Percentiles rank a stretch among this genome's conserved stretches.
phyloP scores from a whole-genome alignment of 768 basidiomycete genomes.

The Mycena albidolilacea region DNA sequence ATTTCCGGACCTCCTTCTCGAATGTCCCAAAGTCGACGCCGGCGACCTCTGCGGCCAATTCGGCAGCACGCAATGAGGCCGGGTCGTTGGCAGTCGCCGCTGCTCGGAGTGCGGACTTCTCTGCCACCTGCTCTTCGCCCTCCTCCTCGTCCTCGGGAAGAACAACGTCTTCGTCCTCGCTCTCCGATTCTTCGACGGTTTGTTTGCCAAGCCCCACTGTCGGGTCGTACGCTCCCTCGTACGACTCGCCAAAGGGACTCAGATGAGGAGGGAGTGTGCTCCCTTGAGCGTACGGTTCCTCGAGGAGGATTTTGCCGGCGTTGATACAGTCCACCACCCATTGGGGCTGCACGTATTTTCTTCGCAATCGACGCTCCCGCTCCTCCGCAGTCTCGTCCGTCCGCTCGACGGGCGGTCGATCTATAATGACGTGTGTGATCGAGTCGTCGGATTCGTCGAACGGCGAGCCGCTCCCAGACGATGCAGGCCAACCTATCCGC shows the following conservation, averaged over 20 bases:
- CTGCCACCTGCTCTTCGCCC: conserved; percentile 43
- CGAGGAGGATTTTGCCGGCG: conserved; percentile 84
- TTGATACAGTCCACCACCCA: conserved; percentile 99
- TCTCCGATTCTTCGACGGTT: conserved; percentile 51
- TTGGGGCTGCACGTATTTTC: conserved; percentile 96
- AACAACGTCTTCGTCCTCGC: conserved; percentile 49
- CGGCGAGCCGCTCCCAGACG: conserved; percentile 87
- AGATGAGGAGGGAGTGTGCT: conserved; percentile 92
- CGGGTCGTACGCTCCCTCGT: conserved; percentile 83
- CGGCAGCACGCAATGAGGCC: conserved; percentile 85
- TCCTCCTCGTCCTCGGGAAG: conserved; percentile 46
- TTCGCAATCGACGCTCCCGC: conserved; percentile 72
- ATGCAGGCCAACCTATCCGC: conserved; percentile 88
- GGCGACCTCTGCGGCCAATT: conserved; percentile 92
- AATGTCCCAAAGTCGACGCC: conserved; percentile 87
- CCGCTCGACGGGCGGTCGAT: conserved; percentile 78
- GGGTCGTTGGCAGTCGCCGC: conserved; percentile 65
- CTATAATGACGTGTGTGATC: conserved; percentile 97
- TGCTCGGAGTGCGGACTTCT: conserved; percentile 50
- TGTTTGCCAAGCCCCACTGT: conserved; percentile 55
- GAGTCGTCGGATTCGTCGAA: conserved; percentile 82
- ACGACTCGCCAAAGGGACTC: conserved; percentile 90
- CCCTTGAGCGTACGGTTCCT: conserved; percentile 90
- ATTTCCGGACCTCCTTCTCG: conserved; percentile 80
- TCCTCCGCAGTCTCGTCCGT: conserved; percentile 68